Evolutionary conservation across 1,284 basidiomycete species (phyloP), one percentile per base, ranked within the genome.

Genomic region (Cryptococcus hybrid): DNA sequence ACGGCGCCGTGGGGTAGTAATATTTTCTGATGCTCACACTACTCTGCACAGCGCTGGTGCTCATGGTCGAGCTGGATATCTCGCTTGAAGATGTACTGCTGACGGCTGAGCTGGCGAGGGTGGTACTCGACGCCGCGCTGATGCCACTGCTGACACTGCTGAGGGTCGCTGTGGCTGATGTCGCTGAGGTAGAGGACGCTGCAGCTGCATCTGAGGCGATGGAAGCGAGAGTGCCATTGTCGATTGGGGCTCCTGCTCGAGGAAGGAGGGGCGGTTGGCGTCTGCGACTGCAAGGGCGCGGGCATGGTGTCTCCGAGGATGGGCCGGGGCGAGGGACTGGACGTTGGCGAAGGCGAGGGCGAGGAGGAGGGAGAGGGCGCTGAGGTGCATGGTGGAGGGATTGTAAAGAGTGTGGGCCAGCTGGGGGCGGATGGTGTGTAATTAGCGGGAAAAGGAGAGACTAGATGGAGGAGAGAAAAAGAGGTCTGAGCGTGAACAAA

Each of bases 221-320:
- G 35, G 61, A 62, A 12, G 58, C 55, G 35, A 55, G 46, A 8
- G 59, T 58, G 18, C 49, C 54, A 45, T 58, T 50, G 48, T 63
- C 57, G 24, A 54, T 51, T 30, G 37, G 54, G 7, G 35, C 56
- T 18, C 61, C 61, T 37, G 56, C 58, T 44, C 61, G 36, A 3
- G 51, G 45, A n/a, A 55, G 42, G 36, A 51, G 34, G 7, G 42
- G 43, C 56, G 51, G 51, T 60, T 58, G 38, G 56, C 58, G 47
- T 60, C 59, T 35, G 60, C 50, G 36, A 58, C 57, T 36, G 60
- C 50, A 38, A 58, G 53, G 3, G 59, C 60, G 51, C 66, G 53
- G 30, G 58, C 61, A 43, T 63, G 66, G 45, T 65, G 66, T 52
- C 66, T 50, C 24, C 62, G 57, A 3, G 50, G 39, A 24, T 57